Evolutionary conservation across 805 yeast genomes (phyloP).

Genomic region (Yueomyces sp.): DNA sequence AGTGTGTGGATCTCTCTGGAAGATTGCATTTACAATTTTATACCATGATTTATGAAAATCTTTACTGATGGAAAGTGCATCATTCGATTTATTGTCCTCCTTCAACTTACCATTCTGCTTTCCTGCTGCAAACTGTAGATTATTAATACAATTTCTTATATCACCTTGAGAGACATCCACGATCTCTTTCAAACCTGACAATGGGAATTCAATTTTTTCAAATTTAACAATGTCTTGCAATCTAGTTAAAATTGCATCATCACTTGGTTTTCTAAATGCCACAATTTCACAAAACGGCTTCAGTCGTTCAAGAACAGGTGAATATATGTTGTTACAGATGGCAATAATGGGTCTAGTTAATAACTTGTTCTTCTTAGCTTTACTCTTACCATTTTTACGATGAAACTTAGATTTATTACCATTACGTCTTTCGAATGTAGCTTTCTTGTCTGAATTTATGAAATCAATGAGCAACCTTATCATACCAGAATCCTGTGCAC

Average conservation of each 20-base stretch:
- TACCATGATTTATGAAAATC: constrained; percentile 61
- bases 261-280: constrained; percentile 46
- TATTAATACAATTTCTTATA: constrained; percentile 72
- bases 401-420: constrained; percentile 3
- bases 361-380: constrained; percentile 27
- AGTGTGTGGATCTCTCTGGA: constrained; percentile 35
- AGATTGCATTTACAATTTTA: constrained; percentile 45
- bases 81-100: constrained; percentile 3
- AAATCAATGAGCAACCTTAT: constrained; percentile 46
- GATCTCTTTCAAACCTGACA: constrained; percentile 45
- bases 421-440: constrained; percentile 23
- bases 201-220: constrained; percentile 31
- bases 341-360: constrained; percentile 80
- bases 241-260: constrained; percentile 32
- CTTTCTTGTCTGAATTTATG: constrained; percentile 41
- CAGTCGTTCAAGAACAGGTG: constrained; percentile 59
- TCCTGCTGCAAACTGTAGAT: constrained; percentile 47
- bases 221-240: constrained; percentile 36
- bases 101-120: constrained; percentile 6
- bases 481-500: constrained; percentile 54
- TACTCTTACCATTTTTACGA: constrained; percentile 14
- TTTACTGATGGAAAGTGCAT: constrained; percentile 26
- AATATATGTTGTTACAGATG: constrained; percentile 78
- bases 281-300: constrained; percentile 65
- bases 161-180: constrained; percentile 69